Conservation (phyloP, 2,329 filamentous ascomycete species). For the Cercospora sesami region DNA sequence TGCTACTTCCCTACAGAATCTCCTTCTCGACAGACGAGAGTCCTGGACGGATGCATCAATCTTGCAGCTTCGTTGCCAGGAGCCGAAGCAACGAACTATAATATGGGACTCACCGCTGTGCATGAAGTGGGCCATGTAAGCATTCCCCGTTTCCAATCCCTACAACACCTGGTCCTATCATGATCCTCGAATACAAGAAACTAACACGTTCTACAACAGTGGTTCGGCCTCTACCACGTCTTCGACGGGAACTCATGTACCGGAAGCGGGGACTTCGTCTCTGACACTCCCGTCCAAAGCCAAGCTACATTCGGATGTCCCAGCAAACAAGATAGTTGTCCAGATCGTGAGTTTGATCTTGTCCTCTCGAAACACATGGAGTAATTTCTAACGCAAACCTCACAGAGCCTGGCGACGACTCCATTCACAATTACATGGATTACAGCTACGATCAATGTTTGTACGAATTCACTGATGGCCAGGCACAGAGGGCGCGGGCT, state of each 20-base stretch:
- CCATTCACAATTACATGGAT: slow-evolving; percentile 57
- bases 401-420: slow-evolving; percentile 39
- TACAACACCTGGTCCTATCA: too few relatives aligned
- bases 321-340: slow-evolving; percentile 50
- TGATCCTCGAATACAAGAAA: background rate
- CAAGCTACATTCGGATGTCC: slow-evolving; percentile 53
- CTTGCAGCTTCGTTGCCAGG: slow-evolving; percentile 55
- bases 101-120: slow-evolving; percentile 45
- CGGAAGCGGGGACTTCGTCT: slow-evolving; percentile 45
- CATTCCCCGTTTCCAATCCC: too few relatives aligned
- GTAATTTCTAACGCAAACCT: background rate
- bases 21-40: slow-evolving; percentile 43
- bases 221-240: slow-evolving; percentile 41
- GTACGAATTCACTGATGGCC: slow-evolving; percentile 23
- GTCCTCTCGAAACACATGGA: background rate
- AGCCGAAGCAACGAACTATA: slow-evolving; percentile 49
- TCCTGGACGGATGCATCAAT: slow-evolving; percentile 56
- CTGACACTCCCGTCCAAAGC: slow-evolving; percentile 43
- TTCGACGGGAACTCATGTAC: slow-evolving; percentile 46
- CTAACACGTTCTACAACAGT: background rate
- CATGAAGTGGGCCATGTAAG: slow-evolving; percentile 47
- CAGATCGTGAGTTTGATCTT: slow-evolving; percentile 24
- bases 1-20: slow-evolving; percentile 35
- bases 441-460: slow-evolving; percentile 31
- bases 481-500: slow-evolving; percentile 16